phyloP scores from a whole-genome alignment of 352 stramenopile species.

The Globisporangium parvum region DNA sequence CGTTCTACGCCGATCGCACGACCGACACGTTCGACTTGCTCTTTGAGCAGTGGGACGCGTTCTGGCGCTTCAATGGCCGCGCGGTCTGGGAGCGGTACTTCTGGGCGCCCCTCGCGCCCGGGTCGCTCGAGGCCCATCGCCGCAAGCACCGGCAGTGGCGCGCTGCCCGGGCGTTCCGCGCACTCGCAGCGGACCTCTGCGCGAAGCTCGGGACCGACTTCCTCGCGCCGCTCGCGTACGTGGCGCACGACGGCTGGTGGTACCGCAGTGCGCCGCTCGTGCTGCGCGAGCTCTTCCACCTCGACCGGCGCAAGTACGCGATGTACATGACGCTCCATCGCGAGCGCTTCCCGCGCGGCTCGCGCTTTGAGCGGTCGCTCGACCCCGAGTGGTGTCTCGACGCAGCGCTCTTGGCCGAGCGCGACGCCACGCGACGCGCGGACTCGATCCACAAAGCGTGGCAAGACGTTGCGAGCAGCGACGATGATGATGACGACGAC shows the following conservation, averaged over 20 bases:
- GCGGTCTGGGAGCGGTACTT: conserved; percentile 45
- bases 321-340: conserved; percentile 20
- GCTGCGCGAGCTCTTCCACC: conserved; percentile 21
- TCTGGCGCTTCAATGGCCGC: conserved; percentile 32
- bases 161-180: conserved; percentile 24
- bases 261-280: conserved; percentile 23
- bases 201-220: conserved; percentile 5
- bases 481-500: background rate
- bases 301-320: conserved; percentile 9
- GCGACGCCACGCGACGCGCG: background rate
- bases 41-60: conserved; percentile 47
- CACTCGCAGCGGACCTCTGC: conserved; percentile 24
- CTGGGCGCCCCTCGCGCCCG: conserved; percentile 26
- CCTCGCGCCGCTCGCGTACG: conserved; percentile 4
- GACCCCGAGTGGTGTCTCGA: conserved; percentile 22
- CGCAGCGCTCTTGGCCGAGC: background rate
- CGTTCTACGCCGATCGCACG: conserved; percentile 20
- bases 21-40: conserved; percentile 31
- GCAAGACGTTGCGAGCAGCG: conserved; percentile 4
- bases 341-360: conserved; percentile 24
- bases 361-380: conserved; percentile 14
- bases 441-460: background rate
- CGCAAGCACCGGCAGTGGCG: conserved; percentile 26
- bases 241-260: conserved; percentile 25
- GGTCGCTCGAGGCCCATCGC: conserved; percentile 21